Evolutionary conservation across 495 filamentous ascomycete species (phyloP).

Genomic region (Choiromyces venosus): DNA sequence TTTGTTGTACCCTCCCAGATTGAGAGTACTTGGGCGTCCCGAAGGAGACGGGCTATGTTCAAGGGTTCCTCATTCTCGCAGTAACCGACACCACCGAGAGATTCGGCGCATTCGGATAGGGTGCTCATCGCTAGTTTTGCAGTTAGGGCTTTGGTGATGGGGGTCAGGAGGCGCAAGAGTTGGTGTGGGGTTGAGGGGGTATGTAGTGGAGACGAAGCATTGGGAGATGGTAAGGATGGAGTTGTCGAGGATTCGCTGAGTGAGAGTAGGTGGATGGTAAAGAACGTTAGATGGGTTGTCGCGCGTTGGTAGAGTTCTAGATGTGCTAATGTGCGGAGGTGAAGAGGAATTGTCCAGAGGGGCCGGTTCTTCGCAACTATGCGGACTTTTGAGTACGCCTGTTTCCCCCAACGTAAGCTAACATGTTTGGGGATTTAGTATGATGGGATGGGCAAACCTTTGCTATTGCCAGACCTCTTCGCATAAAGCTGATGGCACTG

Average conservation of each 20-base stretch:
- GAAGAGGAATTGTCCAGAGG: slow-evolving; percentile 54
- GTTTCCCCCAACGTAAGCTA: slow-evolving; percentile 3
- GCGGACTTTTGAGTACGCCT: slow-evolving; percentile 47
- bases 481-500: slow-evolving; percentile 53
- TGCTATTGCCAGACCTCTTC: slow-evolving; percentile 57
- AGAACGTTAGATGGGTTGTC: slow-evolving; percentile 57
- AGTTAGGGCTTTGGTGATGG: slow-evolving; percentile 60
- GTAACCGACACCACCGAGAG: slow-evolving; percentile 71
- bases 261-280: slow-evolving; percentile 56
- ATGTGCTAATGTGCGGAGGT: slow-evolving; percentile 58
- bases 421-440: neutral
- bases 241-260: slow-evolving; percentile 45
- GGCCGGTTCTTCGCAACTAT: slow-evolving; percentile 49
- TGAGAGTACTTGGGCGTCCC: slow-evolving; percentile 59
- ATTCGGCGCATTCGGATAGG: slow-evolving; percentile 61
- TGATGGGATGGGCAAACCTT: slow-evolving; percentile 50
- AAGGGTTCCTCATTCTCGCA: slow-evolving; percentile 61
- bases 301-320: slow-evolving; percentile 49
- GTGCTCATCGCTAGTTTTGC: slow-evolving; percentile 51
- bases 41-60: slow-evolving; percentile 60
- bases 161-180: slow-evolving; percentile 61
- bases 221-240: slow-evolving; percentile 21
- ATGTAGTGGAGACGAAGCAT: slow-evolving; percentile 31
- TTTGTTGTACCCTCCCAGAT: slow-evolving; percentile 78
- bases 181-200: slow-evolving; percentile 29